Evolutionary conservation across 129 eudicot species (phyloP).

Genomic region (Pulicaria dysenterica): DNA sequence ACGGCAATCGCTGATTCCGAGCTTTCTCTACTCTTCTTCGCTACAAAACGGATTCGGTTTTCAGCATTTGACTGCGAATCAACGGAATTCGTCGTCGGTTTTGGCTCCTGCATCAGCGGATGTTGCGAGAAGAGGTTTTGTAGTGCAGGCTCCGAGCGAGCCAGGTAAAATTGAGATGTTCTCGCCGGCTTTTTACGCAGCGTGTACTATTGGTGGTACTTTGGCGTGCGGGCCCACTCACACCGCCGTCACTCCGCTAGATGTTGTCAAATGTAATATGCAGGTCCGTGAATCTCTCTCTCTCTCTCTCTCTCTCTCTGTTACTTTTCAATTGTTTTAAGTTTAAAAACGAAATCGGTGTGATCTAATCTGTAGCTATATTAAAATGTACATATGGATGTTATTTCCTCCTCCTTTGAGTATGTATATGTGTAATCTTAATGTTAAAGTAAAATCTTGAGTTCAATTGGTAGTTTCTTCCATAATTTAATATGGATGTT

Average conservation of each 20-base stretch:
- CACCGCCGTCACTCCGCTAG: constrained; percentile 81
- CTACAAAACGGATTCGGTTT: constrained; percentile 18
- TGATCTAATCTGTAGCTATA: no score
- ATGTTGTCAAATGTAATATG: constrained; percentile 92
- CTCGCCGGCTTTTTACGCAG: constrained; percentile 72
- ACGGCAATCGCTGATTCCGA: constrained; percentile 58
- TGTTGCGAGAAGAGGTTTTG: constrained; percentile 33
- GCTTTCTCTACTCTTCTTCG: constrained; percentile 42
- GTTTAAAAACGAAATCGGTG: no score
- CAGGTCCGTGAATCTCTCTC: constrained; percentile 55
- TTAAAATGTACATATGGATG: no score
- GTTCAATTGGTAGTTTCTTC: no score
- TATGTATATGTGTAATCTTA: no score
- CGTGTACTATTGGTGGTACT: constrained; percentile 67
- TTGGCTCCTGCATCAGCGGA: constrained; percentile 1
- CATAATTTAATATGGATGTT: no score
- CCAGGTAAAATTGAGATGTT: constrained; percentile 57
- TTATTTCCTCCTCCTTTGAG: no score
- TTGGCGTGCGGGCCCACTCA: constrained; percentile 74
- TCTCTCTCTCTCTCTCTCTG: neutral
- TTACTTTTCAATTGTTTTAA: neutral
- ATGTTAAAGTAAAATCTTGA: no score
- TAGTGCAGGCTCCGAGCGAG: constrained; percentile 69
- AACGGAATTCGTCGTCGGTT: neutral
- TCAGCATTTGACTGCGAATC: constrained; percentile 8